Evolutionary conservation across 2,329 filamentous ascomycete species (phyloP), one percentile per base, ranked within the genome.

Genomic region (Curvularia verruculosa): DNA sequence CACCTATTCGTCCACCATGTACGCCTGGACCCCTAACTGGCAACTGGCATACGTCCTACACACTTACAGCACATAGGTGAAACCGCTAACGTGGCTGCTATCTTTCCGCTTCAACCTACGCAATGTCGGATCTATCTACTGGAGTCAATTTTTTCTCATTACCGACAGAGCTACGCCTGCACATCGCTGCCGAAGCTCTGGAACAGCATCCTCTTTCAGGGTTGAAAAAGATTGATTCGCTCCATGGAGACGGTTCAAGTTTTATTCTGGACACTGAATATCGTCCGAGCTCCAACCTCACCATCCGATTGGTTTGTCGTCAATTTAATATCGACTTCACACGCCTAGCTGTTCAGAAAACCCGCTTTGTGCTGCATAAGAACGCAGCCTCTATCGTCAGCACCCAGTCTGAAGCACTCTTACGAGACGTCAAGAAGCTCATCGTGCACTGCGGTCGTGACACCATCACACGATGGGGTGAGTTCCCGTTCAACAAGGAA

Each of bases 311-410:
- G 12, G 70, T 70, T 3, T 79, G 78, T 59, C 72, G 69, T 24
- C 75, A 76, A 53, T 68, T 79, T 49, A 67, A 72, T 34, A 48
- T 65, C 19, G 78, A 80, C 39, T 73, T 75, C 39, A 62, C 63
- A 43, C 52, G 66, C 9, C 60, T 77, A 12, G 77, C 77, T 10
- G 74, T 76, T 46, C 64, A 49, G 19, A 66, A 63, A 8, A 79
- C 77, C 0, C 65, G 57, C 18, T 80, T 80, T 64, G 51, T 73
- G 3, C 55, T 77, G 18, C 21, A 58, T 55, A n/a, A 52, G 52
- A 5, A 55, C 45, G 5, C 47, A 28, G 8, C 23, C 7, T 29
- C 15, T 10, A n/a, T 23, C 26, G 29, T 64, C 77, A 3, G 61
- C 63, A 5, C 52, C 54, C 24, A 66, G 67, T 21, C 73, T 73